Base-by-base conservation (phyloP, 2,329 filamentous ascomycete species). In the Fusarium xyrophilum region DNA sequence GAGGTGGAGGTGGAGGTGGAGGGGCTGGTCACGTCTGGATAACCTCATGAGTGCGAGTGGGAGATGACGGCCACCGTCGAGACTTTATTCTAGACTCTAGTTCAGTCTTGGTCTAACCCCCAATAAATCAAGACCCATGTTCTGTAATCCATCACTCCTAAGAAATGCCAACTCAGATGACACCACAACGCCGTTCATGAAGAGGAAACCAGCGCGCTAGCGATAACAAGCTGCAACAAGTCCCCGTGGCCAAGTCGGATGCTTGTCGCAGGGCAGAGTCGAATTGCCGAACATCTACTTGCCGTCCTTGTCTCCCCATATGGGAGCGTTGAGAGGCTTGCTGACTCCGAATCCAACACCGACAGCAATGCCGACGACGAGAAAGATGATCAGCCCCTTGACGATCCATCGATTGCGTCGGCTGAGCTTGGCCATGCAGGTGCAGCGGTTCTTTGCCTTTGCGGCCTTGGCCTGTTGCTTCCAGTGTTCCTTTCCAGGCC, bases 401-500 rank as follows among this genome's bases (percentile, higher is more conserved):
- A 61, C 61, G n/a, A 89, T 76, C 78, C 88, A 88, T 38, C 82
- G 82, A 67, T 84, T 87, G 48, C 85, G 83, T 71, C 81, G 82
- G 79, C 81, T 85, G 53, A 89, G 80, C 33, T 77, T 76, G 44
- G 84, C 83, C 77, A 89, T 79, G 65, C 82, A 86, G 57, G 82
- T 82, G 76, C 86, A 88, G 43, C 72, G 60, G 56, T 79, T 82
- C 64, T 82, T 84, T 67, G 80, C 80, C 79, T 87, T 87, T 62
- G 84, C 84, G 14, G 81, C 83, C 77, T 85, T 85, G 64, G 85
- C 85, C 79, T 87, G 86, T 63, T 82, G 80, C 76, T 84, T 86
- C 86, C 87, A 88, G 73, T 88, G 83, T 27, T 84, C 82, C 73
- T 86, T 83, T 59, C 84, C 84, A 8, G 87, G 87, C 87, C 87